Percentiles rank a stretch among this genome's conserved stretches.
These are phyloP conservation scores for Macrotyloma uniflorum DNA, from an alignment of 306 rosid genomes.

Conservation along the genomic window DNA sequence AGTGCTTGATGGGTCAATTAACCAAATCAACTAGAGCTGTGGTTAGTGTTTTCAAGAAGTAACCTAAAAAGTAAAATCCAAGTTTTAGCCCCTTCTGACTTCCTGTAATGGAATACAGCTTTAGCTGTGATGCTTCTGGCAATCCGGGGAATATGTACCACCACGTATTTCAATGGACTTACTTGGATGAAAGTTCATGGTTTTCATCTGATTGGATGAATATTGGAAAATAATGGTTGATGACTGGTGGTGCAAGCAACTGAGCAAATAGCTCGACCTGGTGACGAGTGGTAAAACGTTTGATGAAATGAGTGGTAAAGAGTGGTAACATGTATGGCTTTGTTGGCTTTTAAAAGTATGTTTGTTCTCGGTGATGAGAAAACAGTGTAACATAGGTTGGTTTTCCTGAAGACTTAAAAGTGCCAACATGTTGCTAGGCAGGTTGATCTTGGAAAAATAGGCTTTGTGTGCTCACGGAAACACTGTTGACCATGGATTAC, in stretches of 20 bases:
- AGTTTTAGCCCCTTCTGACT: not conserved
- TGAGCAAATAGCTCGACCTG: not conserved
- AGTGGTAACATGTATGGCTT: not conserved
- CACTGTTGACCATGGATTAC: not conserved
- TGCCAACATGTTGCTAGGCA: not conserved
- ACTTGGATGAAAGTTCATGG: not conserved
- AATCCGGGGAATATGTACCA: not conserved
- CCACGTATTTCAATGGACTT: not conserved
- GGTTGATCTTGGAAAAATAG: not conserved
- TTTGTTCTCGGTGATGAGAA: not conserved
- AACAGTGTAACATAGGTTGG: not conserved
- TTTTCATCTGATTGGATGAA: not conserved
- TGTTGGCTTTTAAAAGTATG: not conserved
- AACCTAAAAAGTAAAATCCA: not conserved
- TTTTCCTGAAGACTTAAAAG: not conserved
- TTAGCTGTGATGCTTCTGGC: not conserved
- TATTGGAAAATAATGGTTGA: not conserved
- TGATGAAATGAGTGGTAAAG: too few species aligned
- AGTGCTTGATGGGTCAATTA: not conserved
- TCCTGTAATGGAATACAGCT: not conserved
- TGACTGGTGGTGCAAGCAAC: not conserved
- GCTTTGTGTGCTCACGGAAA: not conserved
- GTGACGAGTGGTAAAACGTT: not conserved
- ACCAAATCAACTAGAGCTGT: constrained; percentile 8
- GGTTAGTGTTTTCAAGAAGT: not conserved